A percentile compares a stretch with the other conserved stretches of the same genome.
These are phyloP conservation scores for Medicago truncatula DNA, from an alignment of 306 rosid species.

Conservation along the genomic window DNA sequence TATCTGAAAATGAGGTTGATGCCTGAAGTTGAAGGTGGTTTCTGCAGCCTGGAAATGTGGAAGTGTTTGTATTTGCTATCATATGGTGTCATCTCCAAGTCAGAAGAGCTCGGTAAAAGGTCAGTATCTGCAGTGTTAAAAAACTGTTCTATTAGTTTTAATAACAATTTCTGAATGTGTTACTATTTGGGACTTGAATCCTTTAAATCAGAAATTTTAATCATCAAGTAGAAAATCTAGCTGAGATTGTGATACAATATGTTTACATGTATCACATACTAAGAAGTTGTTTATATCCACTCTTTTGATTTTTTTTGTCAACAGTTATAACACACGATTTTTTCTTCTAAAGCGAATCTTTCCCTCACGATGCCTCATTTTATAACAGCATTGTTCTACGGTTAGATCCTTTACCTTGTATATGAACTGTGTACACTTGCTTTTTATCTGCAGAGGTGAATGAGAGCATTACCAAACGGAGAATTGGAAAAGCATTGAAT, in stretches of 20 bases:
- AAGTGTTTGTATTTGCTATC: conserved; percentile 2
- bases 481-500: conserved; percentile 14
- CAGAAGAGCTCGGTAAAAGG: conserved; percentile 25
- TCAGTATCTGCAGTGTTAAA: conserved; percentile 29
- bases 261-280: not conserved
- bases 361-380: not conserved
- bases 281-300: not conserved
- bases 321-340: not conserved
- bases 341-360: not conserved
- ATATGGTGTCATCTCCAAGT: conserved; percentile 29
- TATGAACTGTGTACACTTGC: too few species aligned
- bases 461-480: conserved; percentile 28
- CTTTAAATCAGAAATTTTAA: not conserved
- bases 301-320: too few species aligned
- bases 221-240: not conserved
- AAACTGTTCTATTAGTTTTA: conserved; percentile 21
- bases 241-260: conserved; percentile 1
- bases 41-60: conserved; percentile 14
- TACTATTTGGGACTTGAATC: not conserved
- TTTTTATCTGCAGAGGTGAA: conserved; percentile 22
- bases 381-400: not conserved
- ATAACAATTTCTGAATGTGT: conserved; percentile 1
- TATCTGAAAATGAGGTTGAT: conserved; percentile 20
- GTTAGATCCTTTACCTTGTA: not conserved
- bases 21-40: conserved; percentile 25